A percentile compares a stretch with the other conserved stretches of the same genome.
These are phyloP conservation scores for Aspergillus unguis DNA, from an alignment of 2,329 filamentous ascomycete genomes.

Conservation along the genomic window DNA sequence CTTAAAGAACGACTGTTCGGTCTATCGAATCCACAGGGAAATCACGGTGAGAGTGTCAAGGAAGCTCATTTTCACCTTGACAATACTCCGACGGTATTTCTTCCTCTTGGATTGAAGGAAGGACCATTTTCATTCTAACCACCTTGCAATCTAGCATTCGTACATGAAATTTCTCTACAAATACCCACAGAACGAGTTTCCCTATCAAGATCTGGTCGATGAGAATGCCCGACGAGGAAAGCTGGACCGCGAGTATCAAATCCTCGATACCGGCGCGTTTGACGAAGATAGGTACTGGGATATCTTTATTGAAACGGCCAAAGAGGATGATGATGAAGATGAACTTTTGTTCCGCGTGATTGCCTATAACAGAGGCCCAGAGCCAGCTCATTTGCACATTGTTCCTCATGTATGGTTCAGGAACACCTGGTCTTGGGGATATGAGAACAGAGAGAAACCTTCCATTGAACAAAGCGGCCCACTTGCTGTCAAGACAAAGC, in stretches of 20 bases:
- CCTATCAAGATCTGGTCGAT: constrained; percentile 80
- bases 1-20: constrained; percentile 94
- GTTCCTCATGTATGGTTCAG: constrained; percentile 94
- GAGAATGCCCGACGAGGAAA: constrained; percentile 77
- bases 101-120: not conserved
- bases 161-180: constrained; percentile 99
- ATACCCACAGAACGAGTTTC: constrained; percentile 87
- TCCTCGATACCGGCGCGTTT: constrained; percentile 84
- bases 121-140: constrained; percentile 6
- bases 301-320: constrained; percentile 93
- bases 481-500: constrained; percentile 70
- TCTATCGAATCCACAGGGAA: constrained; percentile 91
- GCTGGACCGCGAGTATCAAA: constrained; percentile 82
- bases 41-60: constrained; percentile 95
- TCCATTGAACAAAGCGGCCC: constrained; percentile 65
- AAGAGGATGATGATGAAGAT: constrained; percentile 86
- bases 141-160: constrained; percentile 63
- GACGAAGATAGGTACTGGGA: constrained; percentile 93
- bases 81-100: constrained; percentile 71
- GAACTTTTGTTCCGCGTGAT: constrained; percentile 92
- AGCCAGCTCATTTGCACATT: constrained; percentile 87
- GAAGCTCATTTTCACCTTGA: constrained; percentile 95
- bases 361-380: constrained; percentile 90
- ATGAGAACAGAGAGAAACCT: constrained; percentile 74
- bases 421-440: constrained; percentile 95